These are phyloP conservation scores for Bipolaris zeicola DNA, from an alignment of 2,329 filamentous ascomycete species.

Conservation along the genomic window DNA sequence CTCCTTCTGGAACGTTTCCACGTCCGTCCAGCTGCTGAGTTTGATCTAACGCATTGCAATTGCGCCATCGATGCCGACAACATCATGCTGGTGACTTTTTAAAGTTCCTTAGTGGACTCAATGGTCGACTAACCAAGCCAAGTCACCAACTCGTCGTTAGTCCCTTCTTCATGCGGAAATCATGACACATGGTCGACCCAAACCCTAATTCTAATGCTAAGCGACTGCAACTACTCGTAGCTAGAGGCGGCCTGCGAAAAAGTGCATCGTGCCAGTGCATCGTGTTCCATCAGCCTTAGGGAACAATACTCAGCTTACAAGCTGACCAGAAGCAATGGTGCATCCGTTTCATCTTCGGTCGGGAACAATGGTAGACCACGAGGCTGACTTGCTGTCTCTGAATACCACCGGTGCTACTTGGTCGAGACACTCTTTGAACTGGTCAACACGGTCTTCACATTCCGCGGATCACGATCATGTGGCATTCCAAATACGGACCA, in stretches of 20 bases:
- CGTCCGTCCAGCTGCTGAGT: constrained; percentile 8
- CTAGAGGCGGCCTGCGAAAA: constrained; percentile 6
- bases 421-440: constrained; percentile 13
- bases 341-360: constrained; percentile 7
- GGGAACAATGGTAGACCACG: constrained; percentile 5
- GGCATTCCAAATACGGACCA: constrained; percentile 16
- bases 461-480: constrained; percentile 20
- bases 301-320: constrained; percentile 5
- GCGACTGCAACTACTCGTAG: constrained; percentile 16
- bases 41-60: constrained; percentile 8
- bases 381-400: constrained; percentile 13
- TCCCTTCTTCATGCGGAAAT: constrained; percentile 25
- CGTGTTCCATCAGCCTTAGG: constrained; percentile 10
- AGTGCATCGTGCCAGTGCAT: constrained; percentile 4
- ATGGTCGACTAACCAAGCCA: constrained; percentile 22
- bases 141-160: constrained; percentile 15
- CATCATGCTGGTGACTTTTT: constrained; percentile 14
- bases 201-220: constrained; percentile 15
- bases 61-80: constrained; percentile 17
- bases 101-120: constrained; percentile 24
- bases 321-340: constrained; percentile 9
- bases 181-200: constrained; percentile 23
- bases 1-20: constrained; percentile 21
- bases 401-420: constrained; percentile 10
- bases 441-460: constrained; percentile 15